These are phyloP conservation scores for Dothistroma septosporum DNA, from an alignment of 2,329 filamentous ascomycete genomes.

Conservation along the genomic window DNA sequence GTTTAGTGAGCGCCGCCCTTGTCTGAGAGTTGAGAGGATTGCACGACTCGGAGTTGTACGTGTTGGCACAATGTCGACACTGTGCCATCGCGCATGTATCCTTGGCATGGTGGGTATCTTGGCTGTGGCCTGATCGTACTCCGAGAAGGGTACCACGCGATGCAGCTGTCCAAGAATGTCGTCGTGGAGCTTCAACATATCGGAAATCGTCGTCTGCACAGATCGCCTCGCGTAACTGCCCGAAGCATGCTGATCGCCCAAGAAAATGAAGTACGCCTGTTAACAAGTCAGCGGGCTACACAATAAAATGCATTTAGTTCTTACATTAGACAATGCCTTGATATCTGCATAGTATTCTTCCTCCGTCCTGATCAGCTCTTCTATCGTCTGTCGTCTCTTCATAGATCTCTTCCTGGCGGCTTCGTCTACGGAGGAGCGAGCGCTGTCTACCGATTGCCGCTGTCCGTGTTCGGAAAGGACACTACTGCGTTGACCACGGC, in stretches of 20 bases:
- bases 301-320: slow-evolving; percentile 28
- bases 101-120: slow-evolving; percentile 25
- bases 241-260: slow-evolving; percentile 28
- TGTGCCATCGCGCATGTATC: slow-evolving; percentile 47
- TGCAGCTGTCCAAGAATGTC: slow-evolving; percentile 73
- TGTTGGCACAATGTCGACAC: slow-evolving; percentile 43
- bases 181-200: slow-evolving; percentile 80
- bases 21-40: slow-evolving; percentile 28
- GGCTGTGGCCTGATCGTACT: slow-evolving; percentile 37
- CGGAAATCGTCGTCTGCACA: slow-evolving; percentile 45
- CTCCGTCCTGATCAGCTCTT: slow-evolving; percentile 82
- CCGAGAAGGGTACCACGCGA: slow-evolving; percentile 62
- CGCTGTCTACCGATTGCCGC: slow-evolving; percentile 58
- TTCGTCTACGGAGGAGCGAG: slow-evolving; percentile 55
- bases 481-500: slow-evolving; percentile 56
- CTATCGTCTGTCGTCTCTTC: slow-evolving; percentile 72
- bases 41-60: slow-evolving; percentile 33
- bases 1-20: slow-evolving; percentile 45
- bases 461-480: slow-evolving; percentile 62
- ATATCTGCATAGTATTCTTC: slow-evolving; percentile 84
- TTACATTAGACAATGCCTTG: slow-evolving; percentile 78
- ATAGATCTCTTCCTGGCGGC: slow-evolving; percentile 66
- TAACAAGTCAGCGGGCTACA: not conserved
- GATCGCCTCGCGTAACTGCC: slow-evolving; percentile 27
- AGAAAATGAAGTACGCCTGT: slow-evolving; percentile 44